phyloP scores from a whole-genome alignment of 352 stramenopile genomes.

The Globisporangium solare region DNA sequence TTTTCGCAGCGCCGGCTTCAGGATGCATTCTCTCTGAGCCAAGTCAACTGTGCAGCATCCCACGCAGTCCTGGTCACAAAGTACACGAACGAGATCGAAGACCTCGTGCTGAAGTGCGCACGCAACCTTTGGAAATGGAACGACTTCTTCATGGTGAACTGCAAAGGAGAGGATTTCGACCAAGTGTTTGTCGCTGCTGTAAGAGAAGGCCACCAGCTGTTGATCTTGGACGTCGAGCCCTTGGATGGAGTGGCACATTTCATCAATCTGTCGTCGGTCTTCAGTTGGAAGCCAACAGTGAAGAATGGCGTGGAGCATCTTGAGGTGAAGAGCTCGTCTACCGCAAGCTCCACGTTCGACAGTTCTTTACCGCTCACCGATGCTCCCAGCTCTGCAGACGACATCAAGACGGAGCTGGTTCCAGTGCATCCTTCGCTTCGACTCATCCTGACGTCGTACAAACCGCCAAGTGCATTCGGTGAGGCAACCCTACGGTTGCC shows the following conservation, averaged over 20 bases:
- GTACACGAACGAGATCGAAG: conserved; percentile 34
- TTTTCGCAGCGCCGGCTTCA: conserved; percentile 48
- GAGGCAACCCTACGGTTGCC: conserved; percentile 30
- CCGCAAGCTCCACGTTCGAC: not conserved
- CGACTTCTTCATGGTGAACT: conserved; percentile 37
- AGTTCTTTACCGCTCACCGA: not conserved
- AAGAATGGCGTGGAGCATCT: too few species aligned
- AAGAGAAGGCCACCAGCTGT: conserved; percentile 40
- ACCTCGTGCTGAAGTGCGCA: conserved; percentile 36
- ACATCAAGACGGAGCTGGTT: conserved; percentile 9
- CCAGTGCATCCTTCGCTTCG: conserved; percentile 36
- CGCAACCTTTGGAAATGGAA: conserved; percentile 37
- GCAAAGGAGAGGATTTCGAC: conserved; percentile 29
- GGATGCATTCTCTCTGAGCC: conserved; percentile 33
- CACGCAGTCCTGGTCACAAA: conserved; percentile 39
- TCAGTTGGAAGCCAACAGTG: conserved; percentile 25
- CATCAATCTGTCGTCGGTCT: conserved; percentile 19
- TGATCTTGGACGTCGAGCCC: conserved; percentile 56
- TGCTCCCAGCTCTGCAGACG: too few species aligned
- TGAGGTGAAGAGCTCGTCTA: too few species aligned
- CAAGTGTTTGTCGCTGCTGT: conserved; percentile 28
- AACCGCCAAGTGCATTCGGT: conserved; percentile 27
- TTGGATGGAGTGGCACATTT: conserved; percentile 21
- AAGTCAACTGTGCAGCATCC: conserved; percentile 21
- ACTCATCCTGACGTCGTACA: conserved; percentile 36